Evolutionary conservation across 371 early-diverging fungal species (phyloP).

Genomic region (Mortierella sp.): DNA sequence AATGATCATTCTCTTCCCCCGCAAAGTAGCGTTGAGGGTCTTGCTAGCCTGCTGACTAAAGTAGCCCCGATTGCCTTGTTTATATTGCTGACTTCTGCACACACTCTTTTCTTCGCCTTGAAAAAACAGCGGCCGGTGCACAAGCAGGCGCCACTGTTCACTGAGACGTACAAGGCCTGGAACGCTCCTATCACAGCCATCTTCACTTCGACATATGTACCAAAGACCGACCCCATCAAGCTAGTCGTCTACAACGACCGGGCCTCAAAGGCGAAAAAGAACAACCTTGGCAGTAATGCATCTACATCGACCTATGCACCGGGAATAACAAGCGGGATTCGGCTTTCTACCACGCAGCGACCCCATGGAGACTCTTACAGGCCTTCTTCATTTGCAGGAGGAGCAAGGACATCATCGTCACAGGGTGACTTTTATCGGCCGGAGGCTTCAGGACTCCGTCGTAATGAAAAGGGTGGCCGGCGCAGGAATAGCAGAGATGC

Average conservation of each 20-base stretch:
- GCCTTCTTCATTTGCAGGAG: neutral
- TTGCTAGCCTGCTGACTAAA: neutral
- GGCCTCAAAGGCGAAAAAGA: neutral
- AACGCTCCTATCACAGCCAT: conserved; percentile 48
- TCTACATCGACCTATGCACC: neutral
- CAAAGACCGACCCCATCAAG: conserved; percentile 23
- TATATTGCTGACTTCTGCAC: conserved; percentile 12
- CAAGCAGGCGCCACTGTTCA: conserved; percentile 44
- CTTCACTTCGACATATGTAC: conserved; percentile 45
- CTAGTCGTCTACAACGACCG: conserved; percentile 31
- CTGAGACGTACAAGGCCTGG: conserved; percentile 36
- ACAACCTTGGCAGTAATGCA: neutral
- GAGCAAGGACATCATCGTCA: neutral
- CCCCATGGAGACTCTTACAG: neutral
- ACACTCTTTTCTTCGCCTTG: conserved; percentile 10
- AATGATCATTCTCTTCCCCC: neutral
- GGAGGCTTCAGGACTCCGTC: neutral
- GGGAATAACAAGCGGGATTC: neutral
- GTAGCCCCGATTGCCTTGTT: conserved; percentile 11
- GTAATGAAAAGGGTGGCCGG: neutral
- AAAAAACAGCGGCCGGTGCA: conserved; percentile 4
- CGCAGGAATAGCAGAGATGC: neutral
- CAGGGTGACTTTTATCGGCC: conserved; percentile 19
- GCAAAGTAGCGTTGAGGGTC: no score
- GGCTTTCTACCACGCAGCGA: conserved; percentile 10